These are phyloP conservation scores for Starmerella potacharoeniae DNA, from an alignment of 805 yeast genomes.

Conservation along the genomic window DNA sequence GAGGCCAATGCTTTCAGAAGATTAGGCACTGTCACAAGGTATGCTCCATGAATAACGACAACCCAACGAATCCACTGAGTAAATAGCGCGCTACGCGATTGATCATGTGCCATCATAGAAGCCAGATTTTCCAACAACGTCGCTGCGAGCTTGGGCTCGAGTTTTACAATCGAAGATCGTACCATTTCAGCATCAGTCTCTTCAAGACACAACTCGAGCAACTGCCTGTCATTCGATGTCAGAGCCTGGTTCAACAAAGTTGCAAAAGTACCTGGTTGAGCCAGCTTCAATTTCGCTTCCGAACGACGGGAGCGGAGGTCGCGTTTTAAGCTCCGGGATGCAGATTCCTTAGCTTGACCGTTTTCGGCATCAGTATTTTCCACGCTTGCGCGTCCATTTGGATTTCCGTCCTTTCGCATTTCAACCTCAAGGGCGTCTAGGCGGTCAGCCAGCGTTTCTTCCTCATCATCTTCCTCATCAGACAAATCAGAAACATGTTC, in stretches of 20 bases:
- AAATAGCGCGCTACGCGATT: constrained; percentile 41
- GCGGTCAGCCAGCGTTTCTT: constrained; percentile 34
- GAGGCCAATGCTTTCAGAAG: constrained; percentile 45
- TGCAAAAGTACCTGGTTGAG: constrained; percentile 66
- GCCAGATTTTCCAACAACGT: constrained; percentile 39
- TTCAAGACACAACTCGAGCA: constrained; percentile 70
- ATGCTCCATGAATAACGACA: constrained; percentile 57
- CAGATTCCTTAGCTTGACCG: constrained; percentile 1
- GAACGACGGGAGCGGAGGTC: constrained; percentile 5
- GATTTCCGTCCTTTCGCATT: constrained; percentile 9
- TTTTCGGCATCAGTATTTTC: neutral
- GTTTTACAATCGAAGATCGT: constrained; percentile 43
- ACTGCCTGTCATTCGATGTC: constrained; percentile 70
- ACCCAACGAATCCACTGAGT: constrained; percentile 74
- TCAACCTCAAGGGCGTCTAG: constrained; percentile 29
- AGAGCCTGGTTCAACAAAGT: constrained; percentile 82
- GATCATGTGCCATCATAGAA: constrained; percentile 40
- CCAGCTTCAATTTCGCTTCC: constrained; percentile 33
- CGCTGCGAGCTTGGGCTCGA: constrained; percentile 37
- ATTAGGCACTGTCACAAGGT: constrained; percentile 41
- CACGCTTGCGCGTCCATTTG: constrained; percentile 19
- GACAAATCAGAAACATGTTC: constrained; percentile 26
- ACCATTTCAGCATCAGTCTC: constrained; percentile 42
- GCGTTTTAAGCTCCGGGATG: constrained; percentile 24
- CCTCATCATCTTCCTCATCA: constrained; percentile 22